Evolutionary conservation across 768 basidiomycete species (phyloP).

Genomic region (Hygrocybe punicea): DNA sequence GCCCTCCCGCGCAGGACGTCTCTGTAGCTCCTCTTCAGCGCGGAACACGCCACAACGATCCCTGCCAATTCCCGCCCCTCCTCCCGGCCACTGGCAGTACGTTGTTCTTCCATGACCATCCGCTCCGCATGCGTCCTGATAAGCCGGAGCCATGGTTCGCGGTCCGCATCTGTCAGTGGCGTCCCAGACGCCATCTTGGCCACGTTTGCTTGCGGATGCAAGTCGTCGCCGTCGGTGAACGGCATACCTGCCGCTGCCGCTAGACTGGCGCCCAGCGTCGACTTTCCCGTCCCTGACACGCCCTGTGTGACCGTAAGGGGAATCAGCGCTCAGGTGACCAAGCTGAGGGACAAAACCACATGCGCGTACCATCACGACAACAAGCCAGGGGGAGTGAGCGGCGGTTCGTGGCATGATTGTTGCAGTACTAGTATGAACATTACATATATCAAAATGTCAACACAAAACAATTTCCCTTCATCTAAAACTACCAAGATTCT

Average conservation of each 20-base stretch:
- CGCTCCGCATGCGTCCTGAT: conserved; percentile 61
- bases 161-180: conserved; percentile 77
- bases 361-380: too few relatives aligned
- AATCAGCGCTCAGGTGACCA: too few relatives aligned
- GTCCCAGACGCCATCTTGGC: conserved; percentile 81
- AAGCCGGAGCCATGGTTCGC: conserved; percentile 78
- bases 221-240: conserved; percentile 85
- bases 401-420: too few relatives aligned
- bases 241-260: conserved; percentile 59
- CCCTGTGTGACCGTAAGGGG: conserved; percentile 42
- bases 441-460: too few relatives aligned
- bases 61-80: conserved; percentile 24
- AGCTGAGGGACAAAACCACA: too few relatives aligned
- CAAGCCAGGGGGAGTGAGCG: too few relatives aligned
- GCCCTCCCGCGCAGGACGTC: conserved; percentile 67
- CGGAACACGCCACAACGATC: conserved; percentile 87
- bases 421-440: too few relatives aligned
- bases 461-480: too few relatives aligned
- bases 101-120: conserved; percentile 3
- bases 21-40: conserved; percentile 78
- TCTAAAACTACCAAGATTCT: too few relatives aligned
- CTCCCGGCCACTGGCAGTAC: background rate
- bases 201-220: conserved; percentile 79
- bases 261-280: conserved; percentile 65
- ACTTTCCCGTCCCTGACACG: conserved; percentile 71